A percentile compares a stretch with the other conserved stretches of the same genome.
Evolutionary conservation across 352 stramenopile genomes (phyloP).

Genomic region (Hyaloperonospora brassicae): DNA sequence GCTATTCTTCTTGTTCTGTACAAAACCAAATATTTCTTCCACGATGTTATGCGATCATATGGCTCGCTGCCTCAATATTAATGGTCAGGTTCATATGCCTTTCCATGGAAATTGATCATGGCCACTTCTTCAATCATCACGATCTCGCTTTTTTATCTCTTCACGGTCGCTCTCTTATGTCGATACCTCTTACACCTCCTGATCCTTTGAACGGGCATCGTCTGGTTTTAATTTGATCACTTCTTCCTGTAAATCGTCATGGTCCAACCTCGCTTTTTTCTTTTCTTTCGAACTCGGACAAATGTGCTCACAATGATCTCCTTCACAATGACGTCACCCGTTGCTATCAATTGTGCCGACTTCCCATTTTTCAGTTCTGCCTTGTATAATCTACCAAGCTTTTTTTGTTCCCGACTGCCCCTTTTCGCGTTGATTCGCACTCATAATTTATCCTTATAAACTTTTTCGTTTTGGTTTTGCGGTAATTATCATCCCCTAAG

Average conservation of each 20-base stretch:
- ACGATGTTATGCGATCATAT: not conserved
- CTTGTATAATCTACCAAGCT: not conserved
- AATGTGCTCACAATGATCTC: not conserved
- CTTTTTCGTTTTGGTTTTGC: too few species aligned
- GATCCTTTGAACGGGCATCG: not conserved
- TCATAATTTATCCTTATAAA: slow-evolving; percentile 3
- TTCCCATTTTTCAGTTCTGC: not conserved
- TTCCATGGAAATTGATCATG: not conserved
- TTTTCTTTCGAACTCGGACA: not conserved
- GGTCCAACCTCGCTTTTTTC: not conserved
- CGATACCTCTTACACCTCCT: too few species aligned
- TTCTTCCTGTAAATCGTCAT: not conserved
- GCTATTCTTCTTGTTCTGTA: not conserved
- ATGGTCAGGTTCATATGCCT: not conserved
- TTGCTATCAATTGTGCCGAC: not conserved
- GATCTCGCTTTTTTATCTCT: not conserved
- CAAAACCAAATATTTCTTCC: not conserved
- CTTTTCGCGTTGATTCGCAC: slow-evolving; percentile 3
- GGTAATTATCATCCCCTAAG: too few species aligned
- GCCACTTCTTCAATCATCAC: not conserved
- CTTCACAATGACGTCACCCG: not conserved
- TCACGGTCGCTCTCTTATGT: too few species aligned
- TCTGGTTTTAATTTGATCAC: not conserved
- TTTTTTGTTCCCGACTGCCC: not conserved
- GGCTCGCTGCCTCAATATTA: slow-evolving; percentile 2